These are phyloP conservation scores for Cordyceps cateniannulata DNA, from an alignment of 2,329 filamentous ascomycete genomes.

Conservation along the genomic window DNA sequence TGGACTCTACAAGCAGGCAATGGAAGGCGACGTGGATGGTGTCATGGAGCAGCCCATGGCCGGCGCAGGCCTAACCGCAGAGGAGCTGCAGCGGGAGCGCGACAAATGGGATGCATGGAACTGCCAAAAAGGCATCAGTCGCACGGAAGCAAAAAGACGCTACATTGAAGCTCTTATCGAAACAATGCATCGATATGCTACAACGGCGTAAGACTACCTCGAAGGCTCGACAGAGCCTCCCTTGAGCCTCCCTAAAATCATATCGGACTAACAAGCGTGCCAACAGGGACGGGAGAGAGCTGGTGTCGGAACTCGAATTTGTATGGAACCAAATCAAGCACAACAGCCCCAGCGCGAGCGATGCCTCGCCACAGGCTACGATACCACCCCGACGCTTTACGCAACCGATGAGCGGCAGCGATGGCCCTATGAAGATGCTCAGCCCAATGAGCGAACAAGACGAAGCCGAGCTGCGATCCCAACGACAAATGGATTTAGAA, in stretches of 20 bases:
- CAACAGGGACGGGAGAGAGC: slow-evolving; percentile 67
- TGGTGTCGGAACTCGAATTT: slow-evolving; percentile 94
- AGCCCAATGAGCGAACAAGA: slow-evolving; percentile 84
- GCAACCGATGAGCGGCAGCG: slow-evolving; percentile 41
- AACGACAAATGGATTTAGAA: slow-evolving; percentile 39
- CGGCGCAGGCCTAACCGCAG: slow-evolving; percentile 38
- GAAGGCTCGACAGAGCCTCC: neutral
- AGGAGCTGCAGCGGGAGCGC: slow-evolving; percentile 53
- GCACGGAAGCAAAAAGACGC: slow-evolving; percentile 87
- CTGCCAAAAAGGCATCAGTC: slow-evolving; percentile 70
- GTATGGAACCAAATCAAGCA: slow-evolving; percentile 98
- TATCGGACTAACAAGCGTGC: neutral
- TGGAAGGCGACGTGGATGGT: slow-evolving; percentile 94
- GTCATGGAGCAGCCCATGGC: slow-evolving; percentile 77
- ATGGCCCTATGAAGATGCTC: slow-evolving; percentile 61
- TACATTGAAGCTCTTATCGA: slow-evolving; percentile 93
- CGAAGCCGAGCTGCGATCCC: slow-evolving; percentile 53
- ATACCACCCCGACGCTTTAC: slow-evolving; percentile 29
- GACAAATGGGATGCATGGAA: slow-evolving; percentile 95
- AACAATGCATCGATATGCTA: slow-evolving; percentile 95
- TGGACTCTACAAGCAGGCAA: slow-evolving; percentile 97
- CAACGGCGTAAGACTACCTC: slow-evolving; percentile 55
- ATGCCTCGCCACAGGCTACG: slow-evolving; percentile 47
- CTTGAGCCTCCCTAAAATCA: neutral
- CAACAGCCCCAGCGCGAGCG: slow-evolving; percentile 62